These are phyloP conservation scores for Coniosporium tulheliwenetii DNA, from an alignment of 2,329 filamentous ascomycete species.

Conservation along the genomic window DNA sequence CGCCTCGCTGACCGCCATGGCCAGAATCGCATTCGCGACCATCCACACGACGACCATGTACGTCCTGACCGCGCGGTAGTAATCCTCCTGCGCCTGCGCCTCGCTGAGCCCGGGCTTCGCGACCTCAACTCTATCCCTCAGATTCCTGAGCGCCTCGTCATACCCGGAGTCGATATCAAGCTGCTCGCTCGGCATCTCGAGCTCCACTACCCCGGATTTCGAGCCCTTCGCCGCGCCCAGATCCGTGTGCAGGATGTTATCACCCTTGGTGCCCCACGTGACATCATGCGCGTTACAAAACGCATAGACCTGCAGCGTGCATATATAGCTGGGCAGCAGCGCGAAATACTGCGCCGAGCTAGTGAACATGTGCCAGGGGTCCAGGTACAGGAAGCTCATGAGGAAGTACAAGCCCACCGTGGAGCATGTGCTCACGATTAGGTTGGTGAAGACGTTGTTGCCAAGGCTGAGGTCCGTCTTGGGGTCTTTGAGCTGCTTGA, in stretches of 20 bases:
- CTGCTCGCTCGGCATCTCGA: constrained; percentile 96
- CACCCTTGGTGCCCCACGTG: constrained; percentile 96
- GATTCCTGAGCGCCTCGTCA: constrained; percentile 89
- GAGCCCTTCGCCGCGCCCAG: constrained; percentile 73
- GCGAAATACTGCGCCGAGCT: constrained; percentile 83
- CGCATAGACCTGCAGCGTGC: constrained; percentile 92
- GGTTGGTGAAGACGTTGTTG: constrained; percentile 85
- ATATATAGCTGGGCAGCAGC: constrained; percentile 85
- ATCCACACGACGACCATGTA: constrained; percentile 98
- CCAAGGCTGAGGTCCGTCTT: constrained; percentile 44
- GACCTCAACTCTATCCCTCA: constrained; percentile 84
- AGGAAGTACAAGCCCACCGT: constrained; percentile 90
- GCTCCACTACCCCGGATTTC: constrained; percentile 61
- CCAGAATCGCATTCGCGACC: constrained; percentile 77
- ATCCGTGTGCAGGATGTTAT: constrained; percentile 88
- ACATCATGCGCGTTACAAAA: constrained; percentile 99
- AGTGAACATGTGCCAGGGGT: constrained; percentile 99
- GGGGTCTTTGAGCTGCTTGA: constrained; percentile 53
- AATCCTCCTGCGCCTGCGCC: constrained; percentile 85
- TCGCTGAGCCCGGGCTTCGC: constrained; percentile 46
- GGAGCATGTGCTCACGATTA: constrained; percentile 77
- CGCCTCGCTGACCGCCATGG: constrained; percentile 81
- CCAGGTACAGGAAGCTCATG: constrained; percentile 91
- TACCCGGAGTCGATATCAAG: constrained; percentile 97
- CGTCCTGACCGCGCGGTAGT: constrained; percentile 91